Percentiles rank a stretch among this genome's conserved stretches.
These are phyloP conservation scores for Microbotryum saponariae DNA, from an alignment of 1,284 basidiomycete species.

Conservation along the genomic window DNA sequence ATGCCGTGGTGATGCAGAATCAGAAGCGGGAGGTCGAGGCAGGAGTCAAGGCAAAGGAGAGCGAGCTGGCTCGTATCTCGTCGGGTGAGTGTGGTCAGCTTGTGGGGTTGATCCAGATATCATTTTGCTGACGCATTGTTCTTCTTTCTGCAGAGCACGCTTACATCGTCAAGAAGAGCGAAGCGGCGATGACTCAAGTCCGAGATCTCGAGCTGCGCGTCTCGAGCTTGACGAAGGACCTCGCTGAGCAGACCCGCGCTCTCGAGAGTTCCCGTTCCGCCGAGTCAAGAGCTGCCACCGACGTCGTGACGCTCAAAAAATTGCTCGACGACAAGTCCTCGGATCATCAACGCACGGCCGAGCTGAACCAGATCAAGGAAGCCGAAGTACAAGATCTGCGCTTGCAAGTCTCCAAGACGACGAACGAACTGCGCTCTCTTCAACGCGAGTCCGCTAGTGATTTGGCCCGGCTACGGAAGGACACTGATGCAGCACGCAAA, in stretches of 20 bases:
- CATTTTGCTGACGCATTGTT: neutral
- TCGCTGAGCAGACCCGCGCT: slow-evolving; percentile 29
- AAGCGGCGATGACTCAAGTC: neutral
- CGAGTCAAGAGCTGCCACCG: slow-evolving; percentile 6
- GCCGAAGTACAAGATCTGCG: slow-evolving; percentile 23
- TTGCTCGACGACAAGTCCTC: slow-evolving; percentile 26
- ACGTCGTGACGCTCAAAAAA: slow-evolving; percentile 19
- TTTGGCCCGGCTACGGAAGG: slow-evolving; percentile 13
- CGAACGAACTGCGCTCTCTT: slow-evolving; percentile 29
- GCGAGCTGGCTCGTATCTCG: slow-evolving; percentile 44
- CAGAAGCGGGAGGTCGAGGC: slow-evolving; percentile 49
- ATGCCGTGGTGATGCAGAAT: slow-evolving; percentile 49
- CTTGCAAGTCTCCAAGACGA: slow-evolving; percentile 15
- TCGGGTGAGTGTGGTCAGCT: slow-evolving; percentile 41
- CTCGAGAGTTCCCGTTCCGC: slow-evolving; percentile 8
- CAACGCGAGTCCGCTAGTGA: slow-evolving; percentile 19
- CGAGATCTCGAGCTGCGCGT: slow-evolving; percentile 1
- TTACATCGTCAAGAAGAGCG: neutral
- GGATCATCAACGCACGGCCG: slow-evolving; percentile 19
- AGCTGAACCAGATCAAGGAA: slow-evolving; percentile 22
- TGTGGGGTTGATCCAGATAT: neutral
- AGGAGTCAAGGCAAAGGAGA: slow-evolving; percentile 51
- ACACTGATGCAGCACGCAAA: slow-evolving; percentile 14
- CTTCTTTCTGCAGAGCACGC: neutral
- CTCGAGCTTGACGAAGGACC: slow-evolving; percentile 32